Evolutionary conservation across 768 basidiomycete species (phyloP).

Genomic region (Cystofilobasidium capitatum): DNA sequence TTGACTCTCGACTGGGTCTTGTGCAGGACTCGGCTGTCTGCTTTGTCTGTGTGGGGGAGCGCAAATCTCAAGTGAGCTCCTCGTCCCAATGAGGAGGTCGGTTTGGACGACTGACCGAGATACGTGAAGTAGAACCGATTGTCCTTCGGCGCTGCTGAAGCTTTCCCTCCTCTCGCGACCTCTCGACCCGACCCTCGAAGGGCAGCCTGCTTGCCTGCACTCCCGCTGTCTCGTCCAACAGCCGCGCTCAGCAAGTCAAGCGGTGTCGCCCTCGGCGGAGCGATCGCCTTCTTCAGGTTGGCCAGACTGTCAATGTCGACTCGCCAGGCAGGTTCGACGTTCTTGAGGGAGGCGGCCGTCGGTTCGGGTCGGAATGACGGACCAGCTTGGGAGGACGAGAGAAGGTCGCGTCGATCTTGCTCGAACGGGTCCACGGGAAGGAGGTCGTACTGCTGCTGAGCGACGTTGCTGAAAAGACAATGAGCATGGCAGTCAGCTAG

Average conservation of each 20-base stretch:
- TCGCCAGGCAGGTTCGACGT: neutral
- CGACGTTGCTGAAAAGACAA: neutral
- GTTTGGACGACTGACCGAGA: neutral
- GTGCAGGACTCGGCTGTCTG: neutral
- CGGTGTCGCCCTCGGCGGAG: neutral
- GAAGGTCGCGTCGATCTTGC: constrained; percentile 1
- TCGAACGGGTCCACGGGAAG: constrained; percentile 12
- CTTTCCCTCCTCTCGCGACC: too few species aligned
- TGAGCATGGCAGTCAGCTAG: neutral
- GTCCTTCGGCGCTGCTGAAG: too few species aligned
- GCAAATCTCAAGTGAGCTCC: too few species aligned
- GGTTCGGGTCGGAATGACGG: neutral
- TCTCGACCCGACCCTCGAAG: neutral
- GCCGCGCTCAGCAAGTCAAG: neutral
- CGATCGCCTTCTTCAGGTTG: neutral
- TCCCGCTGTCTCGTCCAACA: neutral
- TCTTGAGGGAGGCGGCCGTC: neutral
- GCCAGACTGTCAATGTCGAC: neutral
- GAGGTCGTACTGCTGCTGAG: neutral
- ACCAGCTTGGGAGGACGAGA: neutral
- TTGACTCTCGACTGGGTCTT: constrained; percentile 1
- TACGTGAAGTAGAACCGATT: too few species aligned
- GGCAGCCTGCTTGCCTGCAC: neutral
- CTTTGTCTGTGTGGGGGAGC: constrained; percentile 2
- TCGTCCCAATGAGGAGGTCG: too few species aligned